These are phyloP conservation scores for Aspergillus uvarum DNA, from an alignment of 2,329 filamentous ascomycete genomes.

Conservation along the genomic window DNA sequence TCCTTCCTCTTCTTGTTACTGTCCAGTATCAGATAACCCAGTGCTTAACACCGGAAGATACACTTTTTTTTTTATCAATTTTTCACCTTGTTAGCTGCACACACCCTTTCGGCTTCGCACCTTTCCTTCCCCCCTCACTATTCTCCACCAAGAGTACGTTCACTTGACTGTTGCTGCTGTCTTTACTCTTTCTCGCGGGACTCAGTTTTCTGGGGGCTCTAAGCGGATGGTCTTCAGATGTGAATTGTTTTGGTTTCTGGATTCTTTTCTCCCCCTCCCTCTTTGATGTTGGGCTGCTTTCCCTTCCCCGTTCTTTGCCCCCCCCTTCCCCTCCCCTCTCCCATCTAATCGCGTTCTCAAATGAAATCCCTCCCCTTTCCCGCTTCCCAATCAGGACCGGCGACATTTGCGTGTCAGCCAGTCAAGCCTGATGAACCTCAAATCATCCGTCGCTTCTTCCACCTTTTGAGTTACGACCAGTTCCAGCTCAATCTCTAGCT, in stretches of 20 bases:
- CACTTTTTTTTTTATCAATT: no score
- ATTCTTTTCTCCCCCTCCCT: neutral
- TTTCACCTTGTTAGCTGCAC: neutral
- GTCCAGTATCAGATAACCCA: neutral
- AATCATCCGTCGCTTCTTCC: neutral
- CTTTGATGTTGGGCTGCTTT: constrained; percentile 10
- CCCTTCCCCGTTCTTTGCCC: constrained; percentile 5
- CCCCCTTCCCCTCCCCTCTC: neutral
- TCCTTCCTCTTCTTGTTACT: neutral
- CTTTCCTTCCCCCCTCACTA: neutral
- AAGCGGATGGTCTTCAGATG: neutral
- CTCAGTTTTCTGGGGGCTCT: neutral
- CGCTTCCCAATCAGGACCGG: neutral
- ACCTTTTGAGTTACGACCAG: neutral
- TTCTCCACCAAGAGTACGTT: constrained; percentile 3
- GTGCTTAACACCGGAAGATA: neutral
- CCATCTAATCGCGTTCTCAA: constrained; percentile 1
- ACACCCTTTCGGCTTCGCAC: neutral
- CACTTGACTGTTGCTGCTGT: neutral
- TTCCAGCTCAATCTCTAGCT: neutral
- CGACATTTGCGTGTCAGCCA: neutral
- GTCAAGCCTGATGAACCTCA: neutral
- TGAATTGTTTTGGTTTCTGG: neutral
- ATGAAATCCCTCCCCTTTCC: neutral
- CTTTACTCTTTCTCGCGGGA: neutral